Percentiles rank a stretch among this genome's conserved stretches.
Evolutionary conservation across 31 red algal species (phyloP).

Genomic region (Pterothamnion heteromorphum): DNA sequence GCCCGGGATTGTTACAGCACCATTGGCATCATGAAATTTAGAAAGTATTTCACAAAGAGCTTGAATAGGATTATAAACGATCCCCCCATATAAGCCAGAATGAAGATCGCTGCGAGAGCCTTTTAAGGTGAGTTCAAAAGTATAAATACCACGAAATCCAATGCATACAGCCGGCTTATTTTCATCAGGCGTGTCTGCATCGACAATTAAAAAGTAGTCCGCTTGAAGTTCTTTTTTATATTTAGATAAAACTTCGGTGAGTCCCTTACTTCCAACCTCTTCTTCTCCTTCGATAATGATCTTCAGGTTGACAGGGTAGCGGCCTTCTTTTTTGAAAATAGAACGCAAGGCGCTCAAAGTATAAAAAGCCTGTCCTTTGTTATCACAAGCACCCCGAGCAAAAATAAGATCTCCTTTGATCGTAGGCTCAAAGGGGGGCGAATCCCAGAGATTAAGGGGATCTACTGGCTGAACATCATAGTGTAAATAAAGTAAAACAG

Average conservation of each 20-base stretch:
- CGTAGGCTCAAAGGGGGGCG: slow-evolving; percentile 65
- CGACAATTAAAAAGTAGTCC: not conserved
- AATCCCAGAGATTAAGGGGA: slow-evolving; percentile 54
- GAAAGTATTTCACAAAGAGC: slow-evolving; percentile 52
- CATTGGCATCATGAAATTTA: slow-evolving; percentile 42
- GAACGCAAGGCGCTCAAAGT: slow-evolving; percentile 38
- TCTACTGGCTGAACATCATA: slow-evolving; percentile 76
- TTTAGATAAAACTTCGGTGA: slow-evolving; percentile 5
- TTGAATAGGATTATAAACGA: slow-evolving; percentile 72
- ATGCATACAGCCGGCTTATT: no score
- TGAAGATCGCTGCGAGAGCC: slow-evolving; percentile 57
- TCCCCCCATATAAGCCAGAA: slow-evolving; percentile 68
- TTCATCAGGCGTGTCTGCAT: not conserved
- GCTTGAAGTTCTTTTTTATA: not conserved
- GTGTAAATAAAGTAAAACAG: slow-evolving; percentile 69
- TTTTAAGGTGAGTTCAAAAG: no score
- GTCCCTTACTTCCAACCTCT: slow-evolving; percentile 57
- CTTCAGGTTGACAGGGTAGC: slow-evolving; percentile 59
- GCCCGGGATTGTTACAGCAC: slow-evolving; percentile 47
- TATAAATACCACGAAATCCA: no score
- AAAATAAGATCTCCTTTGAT: slow-evolving; percentile 48
- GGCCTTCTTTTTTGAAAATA: slow-evolving; percentile 18
- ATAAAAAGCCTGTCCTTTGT: slow-evolving; percentile 57
- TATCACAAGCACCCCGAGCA: slow-evolving; percentile 68
- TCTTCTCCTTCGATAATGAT: slow-evolving; percentile 76